Evolutionary conservation across 176 grass and related monocot genomes (phyloP), one percentile per base, ranked within the genome.

Genomic region (Themeda triandra): DNA sequence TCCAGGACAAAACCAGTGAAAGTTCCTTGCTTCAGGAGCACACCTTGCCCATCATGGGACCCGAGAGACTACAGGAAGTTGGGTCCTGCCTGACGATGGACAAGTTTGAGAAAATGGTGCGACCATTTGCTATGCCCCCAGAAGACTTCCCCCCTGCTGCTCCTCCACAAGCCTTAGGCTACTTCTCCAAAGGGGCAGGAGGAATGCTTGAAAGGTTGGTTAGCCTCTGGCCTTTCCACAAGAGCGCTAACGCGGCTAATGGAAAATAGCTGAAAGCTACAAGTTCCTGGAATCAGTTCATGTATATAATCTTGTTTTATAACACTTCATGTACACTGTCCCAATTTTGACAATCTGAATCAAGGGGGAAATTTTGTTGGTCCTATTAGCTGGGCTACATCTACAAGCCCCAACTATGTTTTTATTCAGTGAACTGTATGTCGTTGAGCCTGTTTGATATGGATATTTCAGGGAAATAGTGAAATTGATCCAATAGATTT

Each of bases 71-170:
- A 75, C 96, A 99, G 59, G 96, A 99, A 74, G 83, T 73, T 63
- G 91, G 81, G 14, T 95, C 96, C 19, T 99, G 81, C 80, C 74
- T 93, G 69, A 94, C 96, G 25, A 62, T 99, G 73, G 88, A 99
- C 63, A 96, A 92, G 69, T 99, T 99, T 86, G 96, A 99, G 86
- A 96, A 90, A 84, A 95, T 99, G 96, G 89, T 96, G 75, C 88
- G 84, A 15, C 90, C 96, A 51, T 99, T 99, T 42, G 96, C 96
- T 15, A 99, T 99, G 96, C 96, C 96, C 13, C 91, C 93, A 0
- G 96, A 99, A 78, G 96, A 99, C 79, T 99, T 99, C 10, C 93
- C 96, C 0, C 96, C 93, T 19, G 87, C 96, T 6, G 74, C 81
- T 14, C 80, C 81, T 59, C 87, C 90, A 15, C 96, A 91, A 75